A percentile compares a stretch with the other conserved stretches of the same genome.
These are phyloP conservation scores for Mycena rosella DNA, from an alignment of 768 basidiomycete species.

Conservation along the genomic window DNA sequence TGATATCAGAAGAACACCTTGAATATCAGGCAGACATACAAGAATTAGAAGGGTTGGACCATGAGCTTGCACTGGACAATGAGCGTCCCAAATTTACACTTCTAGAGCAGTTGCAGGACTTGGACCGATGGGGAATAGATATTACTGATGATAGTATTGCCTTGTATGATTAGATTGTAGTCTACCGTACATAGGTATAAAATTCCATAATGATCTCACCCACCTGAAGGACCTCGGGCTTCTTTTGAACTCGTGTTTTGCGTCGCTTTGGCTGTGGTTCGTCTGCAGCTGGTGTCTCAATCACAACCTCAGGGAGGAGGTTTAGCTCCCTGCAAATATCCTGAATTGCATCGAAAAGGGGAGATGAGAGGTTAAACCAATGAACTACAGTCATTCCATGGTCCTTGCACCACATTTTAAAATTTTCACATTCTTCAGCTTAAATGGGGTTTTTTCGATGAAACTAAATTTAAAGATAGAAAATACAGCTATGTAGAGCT, in stretches of 20 bases:
- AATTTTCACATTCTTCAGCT: no score
- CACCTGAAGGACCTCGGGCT: not conserved
- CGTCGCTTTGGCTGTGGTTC: not conserved
- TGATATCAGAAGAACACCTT: no score
- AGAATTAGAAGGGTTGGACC: slow-evolving; percentile 8
- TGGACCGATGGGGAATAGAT: no score
- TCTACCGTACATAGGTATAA: not conserved
- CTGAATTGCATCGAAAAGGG: slow-evolving; percentile 9
- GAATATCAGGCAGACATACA: no score
- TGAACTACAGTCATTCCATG: no score
- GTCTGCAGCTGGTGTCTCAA: not conserved
- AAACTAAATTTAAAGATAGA: slow-evolving; percentile 6
- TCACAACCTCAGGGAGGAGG: not conserved
- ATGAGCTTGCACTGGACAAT: slow-evolving; percentile 1
- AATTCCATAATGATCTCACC: slow-evolving; percentile 6
- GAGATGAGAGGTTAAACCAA: slow-evolving; percentile 12
- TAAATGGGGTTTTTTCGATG: slow-evolving; percentile 4
- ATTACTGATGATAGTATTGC: no score
- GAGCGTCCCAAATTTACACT: not conserved
- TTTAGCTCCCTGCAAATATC: not conserved
- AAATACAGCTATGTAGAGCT: slow-evolving; percentile 6
- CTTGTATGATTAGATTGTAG: not conserved
- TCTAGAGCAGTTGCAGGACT: slow-evolving; percentile 9
- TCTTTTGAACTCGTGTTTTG: not conserved
- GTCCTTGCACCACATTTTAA: no score